Percentiles rank a stretch among this genome's conserved stretches.
phyloP scores from a whole-genome alignment of 441 rosid genomes.

The Lepidium campestre region DNA sequence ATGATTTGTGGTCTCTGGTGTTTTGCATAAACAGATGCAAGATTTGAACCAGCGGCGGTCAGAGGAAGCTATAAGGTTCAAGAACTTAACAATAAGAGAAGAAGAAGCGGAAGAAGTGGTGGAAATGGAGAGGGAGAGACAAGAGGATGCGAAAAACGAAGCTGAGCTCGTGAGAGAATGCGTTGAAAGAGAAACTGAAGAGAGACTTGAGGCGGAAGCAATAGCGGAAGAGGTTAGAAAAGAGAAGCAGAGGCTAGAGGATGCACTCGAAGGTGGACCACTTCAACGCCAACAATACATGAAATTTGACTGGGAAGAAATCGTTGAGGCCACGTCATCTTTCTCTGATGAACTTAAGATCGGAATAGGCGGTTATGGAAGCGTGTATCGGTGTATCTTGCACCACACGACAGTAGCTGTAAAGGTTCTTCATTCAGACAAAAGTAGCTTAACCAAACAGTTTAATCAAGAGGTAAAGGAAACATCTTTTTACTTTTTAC shows the following conservation, averaged over 20 bases:
- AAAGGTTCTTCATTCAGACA: conserved; percentile 74
- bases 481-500: neutral
- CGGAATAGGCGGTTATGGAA: conserved; percentile 88
- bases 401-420: conserved; percentile 80
- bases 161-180: conserved; percentile 39
- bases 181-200: conserved; percentile 55
- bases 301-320: conserved; percentile 78
- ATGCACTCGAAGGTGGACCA: conserved; percentile 43
- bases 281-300: conserved; percentile 42
- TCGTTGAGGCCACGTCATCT: conserved; percentile 69
- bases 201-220: conserved; percentile 44
- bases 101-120: conserved; percentile 50
- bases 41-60: conserved; percentile 39
- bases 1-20: neutral
- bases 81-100: conserved; percentile 47
- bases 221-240: conserved; percentile 43
- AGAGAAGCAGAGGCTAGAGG: conserved; percentile 68
- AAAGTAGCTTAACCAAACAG: conserved; percentile 49
- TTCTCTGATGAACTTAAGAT: conserved; percentile 67
- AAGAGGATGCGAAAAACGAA: conserved; percentile 53
- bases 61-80: conserved; percentile 59
- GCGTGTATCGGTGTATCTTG: conserved; percentile 65
- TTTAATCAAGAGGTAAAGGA: conserved; percentile 73
- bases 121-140: conserved; percentile 54
- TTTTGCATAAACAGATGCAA: conserved; percentile 37